Evolutionary conservation across 768 basidiomycete genomes (phyloP).

Genomic region (Boletus sensibilis): DNA sequence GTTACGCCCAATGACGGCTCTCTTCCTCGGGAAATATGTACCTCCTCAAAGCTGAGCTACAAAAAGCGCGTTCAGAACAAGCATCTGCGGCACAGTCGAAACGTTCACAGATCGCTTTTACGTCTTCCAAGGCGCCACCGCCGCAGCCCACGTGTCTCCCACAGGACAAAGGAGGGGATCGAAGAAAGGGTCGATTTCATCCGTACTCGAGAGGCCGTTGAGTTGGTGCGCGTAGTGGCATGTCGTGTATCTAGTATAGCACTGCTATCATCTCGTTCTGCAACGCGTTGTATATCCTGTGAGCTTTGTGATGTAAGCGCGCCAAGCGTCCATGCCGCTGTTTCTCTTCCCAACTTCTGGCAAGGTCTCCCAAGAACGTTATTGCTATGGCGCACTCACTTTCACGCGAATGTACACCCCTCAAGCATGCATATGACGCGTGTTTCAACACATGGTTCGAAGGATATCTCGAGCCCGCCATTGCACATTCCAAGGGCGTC

Average conservation of each 20-base stretch:
- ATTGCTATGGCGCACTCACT: slow-evolving; percentile 73
- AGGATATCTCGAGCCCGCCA: slow-evolving; percentile 86
- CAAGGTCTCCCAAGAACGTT: neutral
- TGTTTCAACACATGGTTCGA: slow-evolving; percentile 99
- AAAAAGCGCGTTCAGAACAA: slow-evolving; percentile 64
- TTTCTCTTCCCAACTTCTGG: neutral
- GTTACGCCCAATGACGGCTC: neutral
- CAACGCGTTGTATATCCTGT: neutral
- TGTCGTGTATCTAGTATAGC: slow-evolving; percentile 15
- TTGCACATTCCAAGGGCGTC: slow-evolving; percentile 41
- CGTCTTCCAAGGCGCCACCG: slow-evolving; percentile 30
- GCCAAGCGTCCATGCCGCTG: too few species aligned
- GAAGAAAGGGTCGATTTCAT: slow-evolving; percentile 27
- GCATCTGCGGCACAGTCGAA: slow-evolving; percentile 53
- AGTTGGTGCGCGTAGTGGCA: neutral
- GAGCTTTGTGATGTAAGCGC: too few species aligned
- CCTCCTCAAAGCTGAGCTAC: slow-evolving; percentile 51
- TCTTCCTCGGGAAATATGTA: slow-evolving; percentile 4
- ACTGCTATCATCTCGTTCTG: slow-evolving; percentile 3
- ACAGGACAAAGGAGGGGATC: slow-evolving; percentile 20
- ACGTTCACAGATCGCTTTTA: slow-evolving; percentile 64
- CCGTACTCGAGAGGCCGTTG: slow-evolving; percentile 29
- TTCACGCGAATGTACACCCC: slow-evolving; percentile 79
- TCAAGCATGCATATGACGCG: slow-evolving; percentile 86
- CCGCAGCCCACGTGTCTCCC: slow-evolving; percentile 8